These are phyloP conservation scores for Aspergillus sclerotiicarbonarius DNA, from an alignment of 495 filamentous ascomycete genomes.

Conservation along the genomic window DNA sequence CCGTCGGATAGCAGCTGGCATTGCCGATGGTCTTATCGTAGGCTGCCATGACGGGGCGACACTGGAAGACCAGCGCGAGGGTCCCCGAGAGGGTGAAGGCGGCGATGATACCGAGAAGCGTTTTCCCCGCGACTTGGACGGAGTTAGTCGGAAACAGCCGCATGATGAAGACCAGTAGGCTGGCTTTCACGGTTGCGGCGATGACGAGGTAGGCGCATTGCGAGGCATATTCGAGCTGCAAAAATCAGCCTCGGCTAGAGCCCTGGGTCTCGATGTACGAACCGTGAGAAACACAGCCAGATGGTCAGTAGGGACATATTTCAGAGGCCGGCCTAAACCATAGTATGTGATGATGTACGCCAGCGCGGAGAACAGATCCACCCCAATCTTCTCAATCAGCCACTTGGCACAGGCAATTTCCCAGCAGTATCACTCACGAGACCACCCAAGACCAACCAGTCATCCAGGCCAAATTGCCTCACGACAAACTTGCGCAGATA, in stretches of 20 bases:
- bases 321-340: slow-evolving; percentile 8
- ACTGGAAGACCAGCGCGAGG: slow-evolving; percentile 17
- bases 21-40: slow-evolving; percentile 13
- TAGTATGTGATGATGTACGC: slow-evolving; percentile 14
- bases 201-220: slow-evolving; percentile 11
- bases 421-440: slow-evolving; percentile 1
- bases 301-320: slow-evolving; percentile 1
- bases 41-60: slow-evolving; percentile 12
- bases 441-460: slow-evolving; percentile 12
- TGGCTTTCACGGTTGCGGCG: slow-evolving; percentile 8
- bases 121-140: not conserved
- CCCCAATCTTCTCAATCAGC: not conserved
- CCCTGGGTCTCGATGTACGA: not conserved
- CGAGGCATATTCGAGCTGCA: slow-evolving; percentile 8
- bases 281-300: slow-evolving; percentile 6
- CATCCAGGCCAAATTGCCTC: slow-evolving; percentile 8
- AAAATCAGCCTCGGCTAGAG: not conserved
- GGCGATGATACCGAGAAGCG: not conserved
- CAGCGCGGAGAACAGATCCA: slow-evolving; percentile 12
- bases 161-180: slow-evolving; percentile 10
- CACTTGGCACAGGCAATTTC: not conserved
- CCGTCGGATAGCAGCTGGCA: slow-evolving; percentile 7
- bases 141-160: slow-evolving; percentile 8
- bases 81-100: slow-evolving; percentile 13
- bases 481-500: slow-evolving; percentile 9